phyloP scores from a whole-genome alignment of 169 alveolate genomes.

The Miamiensis avidus region DNA sequence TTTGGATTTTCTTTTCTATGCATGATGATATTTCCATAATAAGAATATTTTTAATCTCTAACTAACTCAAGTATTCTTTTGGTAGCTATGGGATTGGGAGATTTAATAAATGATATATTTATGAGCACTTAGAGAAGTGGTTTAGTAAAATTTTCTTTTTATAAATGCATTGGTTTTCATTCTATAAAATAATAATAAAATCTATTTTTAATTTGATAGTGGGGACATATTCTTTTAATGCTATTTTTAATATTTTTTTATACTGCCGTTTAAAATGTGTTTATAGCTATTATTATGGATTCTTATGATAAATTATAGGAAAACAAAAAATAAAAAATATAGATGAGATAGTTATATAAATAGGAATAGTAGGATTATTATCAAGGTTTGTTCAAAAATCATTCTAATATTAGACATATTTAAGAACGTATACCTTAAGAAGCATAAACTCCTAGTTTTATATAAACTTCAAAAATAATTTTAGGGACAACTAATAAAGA shows the following conservation, averaged over 20 bases:
- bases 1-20: constrained; percentile 38
- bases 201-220: background rate
- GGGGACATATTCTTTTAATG: constrained; percentile 22
- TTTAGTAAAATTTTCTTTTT: constrained; percentile 1
- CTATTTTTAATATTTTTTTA: constrained; percentile 41
- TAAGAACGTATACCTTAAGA: background rate
- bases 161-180: background rate
- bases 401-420: too few relatives aligned
- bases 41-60: constrained; percentile 9
- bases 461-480: background rate
- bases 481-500: background rate
- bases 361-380: background rate
- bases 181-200: too few relatives aligned
- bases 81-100: constrained; percentile 38
- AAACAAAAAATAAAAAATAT: background rate
- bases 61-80: constrained; percentile 14
- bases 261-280: constrained; percentile 48
- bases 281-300: constrained; percentile 46
- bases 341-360: background rate
- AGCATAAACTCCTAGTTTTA: background rate
- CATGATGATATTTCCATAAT: constrained; percentile 34
- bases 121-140: constrained; percentile 21
- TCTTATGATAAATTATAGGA: constrained; percentile 30
- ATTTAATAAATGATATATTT: constrained; percentile 37
- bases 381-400: too few relatives aligned